These are phyloP conservation scores for Diplodia seriata DNA, from an alignment of 2,329 filamentous ascomycete species.

Conservation along the genomic window DNA sequence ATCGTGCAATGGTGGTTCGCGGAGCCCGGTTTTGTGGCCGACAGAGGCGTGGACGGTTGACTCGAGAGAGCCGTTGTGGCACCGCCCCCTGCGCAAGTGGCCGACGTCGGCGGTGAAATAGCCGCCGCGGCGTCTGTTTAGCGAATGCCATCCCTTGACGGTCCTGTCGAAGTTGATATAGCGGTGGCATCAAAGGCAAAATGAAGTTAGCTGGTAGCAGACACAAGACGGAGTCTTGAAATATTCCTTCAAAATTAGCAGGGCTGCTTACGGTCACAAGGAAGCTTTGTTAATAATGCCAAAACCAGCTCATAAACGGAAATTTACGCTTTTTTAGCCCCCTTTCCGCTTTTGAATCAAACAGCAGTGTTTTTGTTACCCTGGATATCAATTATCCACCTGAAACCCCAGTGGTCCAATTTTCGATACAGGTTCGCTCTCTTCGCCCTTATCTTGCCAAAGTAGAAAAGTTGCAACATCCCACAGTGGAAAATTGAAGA, in stretches of 20 bases:
- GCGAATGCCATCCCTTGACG: no score
- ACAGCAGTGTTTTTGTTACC: not conserved
- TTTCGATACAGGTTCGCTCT: not conserved
- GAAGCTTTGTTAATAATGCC: not conserved
- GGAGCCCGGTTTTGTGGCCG: slow-evolving; percentile 6
- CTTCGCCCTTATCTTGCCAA: not conserved
- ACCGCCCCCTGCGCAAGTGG: slow-evolving; percentile 10
- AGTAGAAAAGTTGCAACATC: not conserved
- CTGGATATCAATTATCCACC: not conserved
- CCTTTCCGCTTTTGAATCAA: not conserved
- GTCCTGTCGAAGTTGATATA: no score
- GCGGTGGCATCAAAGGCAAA: no score
- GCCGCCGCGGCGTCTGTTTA: not conserved
- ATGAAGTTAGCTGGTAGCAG: no score
- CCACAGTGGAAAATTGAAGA: not conserved
- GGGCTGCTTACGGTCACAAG: not conserved
- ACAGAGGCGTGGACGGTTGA: not conserved
- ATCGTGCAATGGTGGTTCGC: not conserved
- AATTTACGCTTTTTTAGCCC: not conserved
- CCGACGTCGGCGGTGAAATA: not conserved
- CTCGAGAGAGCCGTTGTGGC: slow-evolving; percentile 14
- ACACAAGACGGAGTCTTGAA: not conserved
- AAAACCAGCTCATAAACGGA: not conserved
- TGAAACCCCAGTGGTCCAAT: not conserved
- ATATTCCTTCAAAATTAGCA: not conserved